Evolutionary conservation across 2,329 filamentous ascomycete species (phyloP).

Genomic region (Cladophialophora exuberans): DNA sequence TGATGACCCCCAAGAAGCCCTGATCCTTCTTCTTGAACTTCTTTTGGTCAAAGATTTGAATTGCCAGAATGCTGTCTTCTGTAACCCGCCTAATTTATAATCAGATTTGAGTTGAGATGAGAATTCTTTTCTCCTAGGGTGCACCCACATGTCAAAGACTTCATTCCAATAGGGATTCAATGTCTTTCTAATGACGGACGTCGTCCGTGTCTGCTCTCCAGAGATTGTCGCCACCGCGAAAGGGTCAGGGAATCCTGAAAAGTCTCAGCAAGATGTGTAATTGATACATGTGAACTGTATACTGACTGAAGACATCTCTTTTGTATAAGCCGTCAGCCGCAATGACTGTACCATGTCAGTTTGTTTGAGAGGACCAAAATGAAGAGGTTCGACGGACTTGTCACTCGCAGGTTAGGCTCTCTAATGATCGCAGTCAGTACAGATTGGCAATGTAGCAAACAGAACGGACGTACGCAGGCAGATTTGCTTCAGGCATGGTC

Average conservation of each 20-base stretch:
- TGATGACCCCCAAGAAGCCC: conserved; percentile 96
- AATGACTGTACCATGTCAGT: conserved; percentile 69
- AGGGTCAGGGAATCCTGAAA: conserved; percentile 88
- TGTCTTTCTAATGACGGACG: conserved; percentile 93
- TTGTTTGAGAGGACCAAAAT: conserved; percentile 16
- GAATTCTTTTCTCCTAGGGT: neutral
- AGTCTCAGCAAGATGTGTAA: conserved; percentile 9
- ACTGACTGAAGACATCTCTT: conserved; percentile 97
- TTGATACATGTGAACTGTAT: conserved; percentile 3
- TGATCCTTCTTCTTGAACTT: conserved; percentile 99
- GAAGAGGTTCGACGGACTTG: conserved; percentile 64
- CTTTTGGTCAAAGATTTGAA: conserved; percentile 99
- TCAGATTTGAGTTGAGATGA: neutral
- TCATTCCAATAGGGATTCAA: conserved; percentile 99
- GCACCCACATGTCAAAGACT: conserved; percentile 89
- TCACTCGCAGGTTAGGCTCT: conserved; percentile 87
- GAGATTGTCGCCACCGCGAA: conserved; percentile 97
- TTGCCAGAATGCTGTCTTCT: conserved; percentile 94
- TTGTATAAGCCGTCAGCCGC: conserved; percentile 98
- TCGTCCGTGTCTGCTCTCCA: conserved; percentile 98
- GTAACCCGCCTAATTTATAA: conserved; percentile 70
- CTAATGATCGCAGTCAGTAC: conserved; percentile 45
- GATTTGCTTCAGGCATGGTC: conserved; percentile 59
- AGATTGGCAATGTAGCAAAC: conserved; percentile 21
- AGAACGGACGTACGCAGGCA: conserved; percentile 60